A percentile compares a stretch with the other conserved stretches of the same genome.
Conservation (phyloP, 768 basidiomycete species). For the Termitomyces sp. region DNA sequence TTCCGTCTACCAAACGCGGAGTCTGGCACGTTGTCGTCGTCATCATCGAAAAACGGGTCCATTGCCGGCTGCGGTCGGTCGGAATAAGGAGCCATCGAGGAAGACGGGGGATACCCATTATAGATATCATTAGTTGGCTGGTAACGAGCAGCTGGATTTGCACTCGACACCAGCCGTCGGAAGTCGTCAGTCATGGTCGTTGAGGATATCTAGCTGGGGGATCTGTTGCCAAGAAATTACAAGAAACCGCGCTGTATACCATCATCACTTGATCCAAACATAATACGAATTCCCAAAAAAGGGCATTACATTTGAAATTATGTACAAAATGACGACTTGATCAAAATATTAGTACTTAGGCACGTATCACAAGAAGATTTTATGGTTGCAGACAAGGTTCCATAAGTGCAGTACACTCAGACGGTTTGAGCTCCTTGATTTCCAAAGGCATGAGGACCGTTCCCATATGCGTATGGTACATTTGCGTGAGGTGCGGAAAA, state of each 20-base stretch:
- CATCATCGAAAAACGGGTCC: constrained; percentile 91
- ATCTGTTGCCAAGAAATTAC: constrained; percentile 10
- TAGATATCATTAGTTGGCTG: constrained; percentile 52
- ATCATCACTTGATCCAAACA: constrained; percentile 13
- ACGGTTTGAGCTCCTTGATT: neutral
- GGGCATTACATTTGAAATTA: neutral
- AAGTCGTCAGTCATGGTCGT: constrained; percentile 68
- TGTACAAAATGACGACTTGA: no score
- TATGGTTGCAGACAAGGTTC: no score
- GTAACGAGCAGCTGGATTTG: constrained; percentile 61
- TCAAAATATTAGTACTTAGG: neutral
- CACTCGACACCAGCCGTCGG: constrained; percentile 64
- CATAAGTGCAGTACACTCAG: neutral
- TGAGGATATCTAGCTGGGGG: neutral
- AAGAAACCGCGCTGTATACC: constrained; percentile 11
- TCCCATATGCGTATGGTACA: neutral
- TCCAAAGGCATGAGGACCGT: neutral
- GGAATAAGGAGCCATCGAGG: constrained; percentile 34
- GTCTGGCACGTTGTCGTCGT: constrained; percentile 68
- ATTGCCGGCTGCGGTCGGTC: constrained; percentile 45
- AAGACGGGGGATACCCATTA: constrained; percentile 58
- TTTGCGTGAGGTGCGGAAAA: neutral
- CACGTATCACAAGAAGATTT: neutral
- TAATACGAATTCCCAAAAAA: neutral
- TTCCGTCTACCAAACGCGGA: constrained; percentile 56